Base-by-base conservation (phyloP, 495 filamentous ascomycete species). In the Pseudevernia furfuracea region DNA sequence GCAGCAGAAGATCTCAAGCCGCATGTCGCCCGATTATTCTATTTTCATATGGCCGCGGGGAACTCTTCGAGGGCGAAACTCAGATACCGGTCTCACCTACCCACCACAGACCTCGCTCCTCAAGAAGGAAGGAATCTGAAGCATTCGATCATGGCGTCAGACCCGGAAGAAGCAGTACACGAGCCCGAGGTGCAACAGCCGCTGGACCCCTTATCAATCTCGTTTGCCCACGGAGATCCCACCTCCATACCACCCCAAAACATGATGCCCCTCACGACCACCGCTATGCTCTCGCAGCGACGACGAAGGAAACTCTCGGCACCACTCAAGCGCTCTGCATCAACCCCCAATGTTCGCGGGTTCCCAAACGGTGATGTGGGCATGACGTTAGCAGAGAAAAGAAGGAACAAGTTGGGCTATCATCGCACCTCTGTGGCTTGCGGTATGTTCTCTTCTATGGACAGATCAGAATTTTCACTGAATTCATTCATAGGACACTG, bases 361-460 rank as follows among this genome's bases (percentile, higher is more conserved):
- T 74, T 75, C 55, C 68, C 76, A 71, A 76, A 75, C 75, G 79
- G 76, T 66, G 70, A 70, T 57, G 75, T 77, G 57, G 73, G 70
- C 67, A 74, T 75, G 71, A 80, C 76, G 25, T 78, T 85, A 43
- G 81, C 79, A 49, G 92, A 96, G 71, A 96, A 94, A 77, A 88
- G 89, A 74, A 87, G 94, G 69, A 98, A 97, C 74, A 97, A 96
- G 76, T 81, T 98, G 60, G 94, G 94, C 38, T 98, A 98, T 75
- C 93, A 97, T 80, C 87, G 94, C 64, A 97, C 92, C 43, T 96
- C 94, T 62, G 91, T 97, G 74, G 94, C 94, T 68, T 98, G 94
- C 81, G 89, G 94, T 98, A 82, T 46, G 62, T 66, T 61, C 44
- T 68, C 21, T 28, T 58, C 57, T 28, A 15, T 38, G 59, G 49